Base-by-base conservation (phyloP, 2,329 filamentous ascomycete species). In the Arachnomyces sp. region DNA sequence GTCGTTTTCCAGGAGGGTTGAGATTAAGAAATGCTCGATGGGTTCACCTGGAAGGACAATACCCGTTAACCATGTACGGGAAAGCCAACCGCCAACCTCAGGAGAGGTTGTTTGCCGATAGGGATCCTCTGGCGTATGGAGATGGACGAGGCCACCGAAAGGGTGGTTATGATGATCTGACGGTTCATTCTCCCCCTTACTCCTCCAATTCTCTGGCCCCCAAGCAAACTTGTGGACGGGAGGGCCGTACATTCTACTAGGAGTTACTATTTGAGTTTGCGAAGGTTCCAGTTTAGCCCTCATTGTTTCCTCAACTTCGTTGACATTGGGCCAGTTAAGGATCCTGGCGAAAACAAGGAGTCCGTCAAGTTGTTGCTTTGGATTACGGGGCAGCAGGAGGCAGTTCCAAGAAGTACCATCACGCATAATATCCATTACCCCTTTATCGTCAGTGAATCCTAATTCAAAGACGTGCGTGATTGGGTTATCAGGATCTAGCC, bases 1-100 rank as follows among this genome's bases (percentile, higher is more conserved):
- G 40, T 74, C 71, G 45, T 76, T 77, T 43, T 78, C 74, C 2
- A 78, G 56, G 5, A 77, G 44, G 0, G 72, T 72, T 2, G 68
- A 68, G 28, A 79, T 72, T n/a, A 79, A 59, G 17, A 77, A 63
- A 42, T 77, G 69, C 30, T 64, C 68, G 14, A 73, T 70, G 3
- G 65, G 53, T 48, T 74, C 70, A 3, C 74, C 74, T 0, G 75
- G 74, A 29, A 77, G 53, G 1, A 77, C 61, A 15, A 77, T 57
- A 0, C 73, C 74, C 1, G 71, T 71, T 0, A 77, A 59, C 61
- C 71, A 77, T 6, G 70, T 70, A 18, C 72, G 67, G 38, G 71
- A 74, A 2, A 77, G 61, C 73, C 73, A 77, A 7, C 73, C 72
- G 28, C 70, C 63, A 18, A 66, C 55, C 16, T 66, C 59, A 54